Evolutionary conservation across 139 green algal species (phyloP).

Genomic region (Chlorella ohadii): DNA sequence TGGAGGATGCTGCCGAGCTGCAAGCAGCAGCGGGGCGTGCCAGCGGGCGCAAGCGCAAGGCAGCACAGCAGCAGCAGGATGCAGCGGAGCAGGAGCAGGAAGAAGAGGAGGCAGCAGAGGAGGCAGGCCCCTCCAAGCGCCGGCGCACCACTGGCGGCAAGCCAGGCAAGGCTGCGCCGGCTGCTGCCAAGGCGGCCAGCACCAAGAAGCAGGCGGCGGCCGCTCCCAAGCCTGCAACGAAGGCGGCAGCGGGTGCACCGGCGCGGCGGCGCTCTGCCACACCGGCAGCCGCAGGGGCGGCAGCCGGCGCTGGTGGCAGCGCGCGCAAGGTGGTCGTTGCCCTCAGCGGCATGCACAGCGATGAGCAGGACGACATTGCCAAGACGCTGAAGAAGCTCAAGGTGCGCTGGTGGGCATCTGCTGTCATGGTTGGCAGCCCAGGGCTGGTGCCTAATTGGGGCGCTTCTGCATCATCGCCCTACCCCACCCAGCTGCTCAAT

Average conservation of each 20-base stretch:
- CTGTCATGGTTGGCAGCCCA: neutral
- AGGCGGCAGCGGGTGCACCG: neutral
- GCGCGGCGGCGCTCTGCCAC: neutral
- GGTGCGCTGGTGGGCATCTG: neutral
- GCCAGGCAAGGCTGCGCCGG: neutral
- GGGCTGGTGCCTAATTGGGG: neutral
- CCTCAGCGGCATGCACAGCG: conserved; percentile 13
- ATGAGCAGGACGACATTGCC: conserved; percentile 12
- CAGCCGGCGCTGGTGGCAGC: neutral
- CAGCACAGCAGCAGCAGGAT: neutral
- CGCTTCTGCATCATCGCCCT: neutral
- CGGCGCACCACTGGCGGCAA: conserved; percentile 1
- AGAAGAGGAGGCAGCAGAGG: neutral
- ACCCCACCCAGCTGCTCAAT: neutral
- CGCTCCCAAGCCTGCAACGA: neutral
- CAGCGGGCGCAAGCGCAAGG: neutral
- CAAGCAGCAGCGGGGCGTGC: neutral
- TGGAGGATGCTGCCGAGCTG: neutral
- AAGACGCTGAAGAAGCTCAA: conserved; percentile 2
- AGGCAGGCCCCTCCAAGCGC: conserved; percentile 5
- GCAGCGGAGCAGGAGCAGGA: neutral
- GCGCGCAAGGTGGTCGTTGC: neutral
- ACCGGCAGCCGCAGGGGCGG: neutral
- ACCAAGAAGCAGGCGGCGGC: neutral
- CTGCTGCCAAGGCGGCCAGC: conserved; percentile 5